Conservation (phyloP, 345 rosid species). For the Bretschneidera sinensis region DNA sequence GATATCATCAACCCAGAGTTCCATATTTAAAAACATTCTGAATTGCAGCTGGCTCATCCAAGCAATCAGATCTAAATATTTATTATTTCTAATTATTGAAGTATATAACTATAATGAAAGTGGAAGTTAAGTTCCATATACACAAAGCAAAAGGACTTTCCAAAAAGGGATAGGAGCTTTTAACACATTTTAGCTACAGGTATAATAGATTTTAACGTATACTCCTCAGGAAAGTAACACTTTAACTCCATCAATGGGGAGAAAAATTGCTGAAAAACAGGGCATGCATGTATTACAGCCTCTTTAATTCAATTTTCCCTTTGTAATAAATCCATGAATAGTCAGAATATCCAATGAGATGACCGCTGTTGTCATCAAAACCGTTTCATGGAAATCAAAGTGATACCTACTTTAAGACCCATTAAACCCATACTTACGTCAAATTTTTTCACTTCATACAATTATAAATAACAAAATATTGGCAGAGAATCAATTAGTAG, state of each 20-base stretch:
- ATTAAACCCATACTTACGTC: background rate
- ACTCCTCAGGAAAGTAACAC: too few relatives aligned
- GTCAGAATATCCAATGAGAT: too few relatives aligned
- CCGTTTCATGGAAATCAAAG: too few relatives aligned
- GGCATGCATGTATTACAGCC: too few relatives aligned
- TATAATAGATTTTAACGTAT: too few relatives aligned
- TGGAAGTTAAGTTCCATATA: too few relatives aligned
- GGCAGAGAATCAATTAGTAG: background rate
- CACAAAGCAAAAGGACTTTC: background rate
- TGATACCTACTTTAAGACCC: background rate
- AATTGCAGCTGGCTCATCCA: background rate
- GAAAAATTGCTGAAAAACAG: too few relatives aligned
- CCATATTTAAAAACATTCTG: background rate
- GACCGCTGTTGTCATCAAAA: too few relatives aligned
- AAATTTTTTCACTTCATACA: background rate
- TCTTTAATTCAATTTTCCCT: too few relatives aligned
- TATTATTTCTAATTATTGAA: background rate
- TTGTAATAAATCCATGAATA: too few relatives aligned
- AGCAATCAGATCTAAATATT: background rate
- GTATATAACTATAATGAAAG: background rate
- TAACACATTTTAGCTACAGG: too few relatives aligned
- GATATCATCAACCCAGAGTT: background rate
- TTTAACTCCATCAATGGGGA: too few relatives aligned
- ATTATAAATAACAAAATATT: background rate
- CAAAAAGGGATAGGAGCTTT: background rate